Evolutionary conservation across 2,329 filamentous ascomycete species (phyloP).

Genomic region (Penicillium brasilianum): DNA sequence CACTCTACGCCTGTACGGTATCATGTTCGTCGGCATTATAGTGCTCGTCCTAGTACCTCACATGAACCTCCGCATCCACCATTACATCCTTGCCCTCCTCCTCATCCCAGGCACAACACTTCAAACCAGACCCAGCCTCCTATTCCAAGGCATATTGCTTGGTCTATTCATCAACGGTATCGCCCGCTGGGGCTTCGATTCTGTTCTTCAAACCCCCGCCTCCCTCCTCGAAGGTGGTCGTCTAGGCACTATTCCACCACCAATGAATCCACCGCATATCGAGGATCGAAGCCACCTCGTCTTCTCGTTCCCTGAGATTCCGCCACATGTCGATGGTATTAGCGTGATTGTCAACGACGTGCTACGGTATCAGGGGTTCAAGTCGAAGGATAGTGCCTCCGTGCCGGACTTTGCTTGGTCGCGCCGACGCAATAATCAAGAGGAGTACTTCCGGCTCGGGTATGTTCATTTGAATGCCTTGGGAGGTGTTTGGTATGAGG

Average conservation of each 20-base stretch:
- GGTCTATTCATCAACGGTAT: slow-evolving; percentile 68
- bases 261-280: slow-evolving; percentile 30
- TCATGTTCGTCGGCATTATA: slow-evolving; percentile 51
- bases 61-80: slow-evolving; percentile 66
- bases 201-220: slow-evolving; percentile 62
- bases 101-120: slow-evolving; percentile 63
- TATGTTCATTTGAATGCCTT: slow-evolving; percentile 44
- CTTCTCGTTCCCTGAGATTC: slow-evolving; percentile 43
- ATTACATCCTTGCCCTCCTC: slow-evolving; percentile 65
- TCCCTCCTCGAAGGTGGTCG: slow-evolving; percentile 50
- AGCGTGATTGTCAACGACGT: slow-evolving; percentile 67
- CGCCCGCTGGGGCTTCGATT: slow-evolving; percentile 67
- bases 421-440: slow-evolving; percentile 33
- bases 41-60: slow-evolving; percentile 59
- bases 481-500: slow-evolving; percentile 48
- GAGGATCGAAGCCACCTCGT: slow-evolving; percentile 37
- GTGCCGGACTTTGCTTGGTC: slow-evolving; percentile 43
- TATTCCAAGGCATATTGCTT: slow-evolving; percentile 66
- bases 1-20: slow-evolving; percentile 51
- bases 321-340: slow-evolving; percentile 55
- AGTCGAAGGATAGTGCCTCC: slow-evolving; percentile 42
- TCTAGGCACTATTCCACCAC: slow-evolving; percentile 40
- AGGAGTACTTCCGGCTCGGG: slow-evolving; percentile 52
- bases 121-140: slow-evolving; percentile 62
- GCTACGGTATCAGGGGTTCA: slow-evolving; percentile 60